Evolutionary conservation across 306 rosid genomes (phyloP), one percentile per base, ranked within the genome.

Genomic region (Prunus campanulata): DNA sequence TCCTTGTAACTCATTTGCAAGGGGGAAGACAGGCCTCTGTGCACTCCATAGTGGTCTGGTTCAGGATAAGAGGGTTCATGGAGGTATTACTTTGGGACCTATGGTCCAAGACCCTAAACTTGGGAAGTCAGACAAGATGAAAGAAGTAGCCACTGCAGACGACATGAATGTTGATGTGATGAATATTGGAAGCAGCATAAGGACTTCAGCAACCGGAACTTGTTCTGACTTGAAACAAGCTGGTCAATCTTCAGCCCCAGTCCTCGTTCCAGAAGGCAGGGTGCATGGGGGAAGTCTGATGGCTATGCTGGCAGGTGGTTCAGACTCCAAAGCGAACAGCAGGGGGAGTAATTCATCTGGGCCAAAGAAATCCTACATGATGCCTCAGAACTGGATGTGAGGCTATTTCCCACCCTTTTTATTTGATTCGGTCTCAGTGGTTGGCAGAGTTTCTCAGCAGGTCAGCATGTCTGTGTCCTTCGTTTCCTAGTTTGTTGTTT

Each of bases 51-150:
- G 91, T 74, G 93, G 98, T 42, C 82, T 91, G 67, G 96, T 91
- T 79, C 92, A 85, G 80, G 98, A 93, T 77, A 93, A 86, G 86
- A 89, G 98, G 87, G 98, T 93, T 81, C 98, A 93, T 79, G 98
- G 98, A 71, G 98, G 98, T 15, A 83, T 86, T 61, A 86, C 97
- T 55, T 12, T 91, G 67, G 97, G 96, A 68, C 76, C 90, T 30
- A 80, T 74, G 49, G 87, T 86, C 81, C 89, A 85, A 74, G 87
- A 83, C 54, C 85, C 91, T 68, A 79, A 69, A 55, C 82, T 82
- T 50, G 80, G 82, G 77, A 78, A 70, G 70, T 69, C 82, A 22
- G 91, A 79, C 79, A 83, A 77, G 82, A 74, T 66, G 82, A 86
- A 85, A 74, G 88, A 79, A 66, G 80, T 55, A 6, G 48, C 72